Evolutionary conservation across 768 basidiomycete genomes (phyloP), one percentile per base, ranked within the genome.

Genomic region (Leccinum sublutescens): DNA sequence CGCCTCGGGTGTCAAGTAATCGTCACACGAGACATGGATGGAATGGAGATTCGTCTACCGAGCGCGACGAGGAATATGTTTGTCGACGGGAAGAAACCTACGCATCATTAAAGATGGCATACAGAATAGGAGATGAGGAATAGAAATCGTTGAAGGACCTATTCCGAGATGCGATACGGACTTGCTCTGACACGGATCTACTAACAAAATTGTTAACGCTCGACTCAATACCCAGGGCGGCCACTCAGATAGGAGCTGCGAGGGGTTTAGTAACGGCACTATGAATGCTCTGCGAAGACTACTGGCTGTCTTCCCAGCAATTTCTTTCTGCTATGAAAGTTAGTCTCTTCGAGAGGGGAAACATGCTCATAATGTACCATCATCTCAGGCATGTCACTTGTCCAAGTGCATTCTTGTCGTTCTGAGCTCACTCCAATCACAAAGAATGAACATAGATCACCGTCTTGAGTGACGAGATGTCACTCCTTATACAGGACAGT

Each of bases 41-140:
- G 92, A 23, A 86, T 96, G 71, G 84, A 82, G 0, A 89, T 87
- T n/a, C 89, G 80, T 11, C 77, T 99, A 21, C 96, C 96, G 1
- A 80, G 89, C 21, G 96, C 96, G 15, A 98, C 96, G 34, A 77
- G 96, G 71, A 98, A 98, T 77, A 93, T 99, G 93, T 95, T 94
- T 71, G 93, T 96, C 25, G 95, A 97, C 72, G 95, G 83, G 31
- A 80, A 83, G 64, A 84, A 85, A 63, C 66, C 83, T 5, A 75
- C 79, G 14, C 82, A 79, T 56, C 81, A 82, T 62, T 82, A n/a
- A 59, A 50, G 9, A 21, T 52, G 52, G 14, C 14, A 15, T 15
- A 1, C 17, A 12, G 27, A 8, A 17, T 31, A 5, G 31, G 50
- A 4, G 36, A 48, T 38, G 29, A 36, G 40, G 27, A 31, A 36